Base-by-base conservation (phyloP, 257 asterid species). In the Galeopsis tetrahit region DNA sequence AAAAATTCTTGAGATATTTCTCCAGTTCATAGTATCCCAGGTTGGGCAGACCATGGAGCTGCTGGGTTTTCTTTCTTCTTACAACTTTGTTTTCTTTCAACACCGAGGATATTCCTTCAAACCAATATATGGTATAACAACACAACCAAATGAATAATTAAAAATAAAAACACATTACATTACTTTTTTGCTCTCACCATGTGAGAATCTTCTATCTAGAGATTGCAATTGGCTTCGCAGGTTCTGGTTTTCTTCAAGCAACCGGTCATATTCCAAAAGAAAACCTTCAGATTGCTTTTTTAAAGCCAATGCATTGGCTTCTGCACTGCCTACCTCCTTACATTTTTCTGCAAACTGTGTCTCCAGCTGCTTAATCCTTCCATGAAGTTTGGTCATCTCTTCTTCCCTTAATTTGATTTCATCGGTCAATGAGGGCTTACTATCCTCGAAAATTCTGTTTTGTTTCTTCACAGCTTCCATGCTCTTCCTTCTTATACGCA, bases 241-340 rank as follows among this genome's bases (percentile, higher is more conserved):
- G 60, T 79, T 83, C 79, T 87, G 92, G 79, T 93, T 93, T 80
- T 93, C 98, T 74, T 87, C 97, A 2, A 85, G 92, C 80, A 93
- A 80, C 9, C 98, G 89, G 74, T 89, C 97, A 48, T 90, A 90
- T 78, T 93, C 98, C 21, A 88, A 86, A 64, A 90, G 95, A 71
- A 93, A 89, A 3, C 95, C 98, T 69, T 93, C 97, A 2, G 98
- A 87, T 76, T 93, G 98, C 75, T 93, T 93, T 69, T 84, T 87
- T 63, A 93, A 62, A 42, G 98, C 98, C 72, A 73, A 13, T 40
- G 94, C 85, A 79, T 87, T 88, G 48, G 86, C 91, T 82, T 93
- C 95, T 33, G 97, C 85, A 77, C 79, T 66, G 74, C 78, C 61
- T 36, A 79, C 86, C 74, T 83, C 93, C 81, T 89, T 86, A 32